Evolutionary conservation across 1,284 basidiomycete genomes (phyloP), one percentile per base, ranked within the genome.

Genomic region (Polyporus tsugae): DNA sequence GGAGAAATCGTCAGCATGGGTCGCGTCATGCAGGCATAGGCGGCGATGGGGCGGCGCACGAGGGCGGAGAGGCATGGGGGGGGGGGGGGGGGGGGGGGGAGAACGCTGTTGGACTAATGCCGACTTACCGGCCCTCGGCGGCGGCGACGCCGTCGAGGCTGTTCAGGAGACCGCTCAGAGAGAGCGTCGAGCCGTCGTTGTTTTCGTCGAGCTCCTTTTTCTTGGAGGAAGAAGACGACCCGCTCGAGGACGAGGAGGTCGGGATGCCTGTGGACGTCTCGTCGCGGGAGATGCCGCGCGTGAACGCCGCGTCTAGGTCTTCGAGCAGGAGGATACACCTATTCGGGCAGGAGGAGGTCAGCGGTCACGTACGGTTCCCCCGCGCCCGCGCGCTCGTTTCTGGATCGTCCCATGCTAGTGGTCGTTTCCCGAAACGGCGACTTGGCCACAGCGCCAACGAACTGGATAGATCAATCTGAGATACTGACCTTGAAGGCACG

Each of bases 291-390:
- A 94, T 89, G 60, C 90, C 91, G 59, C 92, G 91, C 71, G 93
- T 95, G 82, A 95, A 95, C 41, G 93, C 93, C 67, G 93, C 93
- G 78, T 95, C 93, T 74, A 95, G 84, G 84, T 95, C 94, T 82
- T 96, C 95, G 78, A 96, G 86, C 79, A 96, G 88, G 74, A 96
- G 84, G 71, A 96, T 95, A 84, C 92, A 94, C 83, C 92, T 92
- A 66, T 71, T 41, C 53, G 72, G 72, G 70, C 63, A 71, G 66
- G 62, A 73, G 61, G 70, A 73, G 63, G 72, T 71, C 65, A 73
- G 60, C 33, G 35, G 68, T 58, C 67, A 70, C 46, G 53, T 60
- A 66, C 67, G 59, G 4, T n/a, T 55, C 22, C 15, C 19, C 15
- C 33, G 33, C 52, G 22, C 33, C 55, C 29, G 29, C 29, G 29